These are phyloP conservation scores for Hygrocybe coccinea DNA, from an alignment of 768 basidiomycete species.

Conservation along the genomic window DNA sequence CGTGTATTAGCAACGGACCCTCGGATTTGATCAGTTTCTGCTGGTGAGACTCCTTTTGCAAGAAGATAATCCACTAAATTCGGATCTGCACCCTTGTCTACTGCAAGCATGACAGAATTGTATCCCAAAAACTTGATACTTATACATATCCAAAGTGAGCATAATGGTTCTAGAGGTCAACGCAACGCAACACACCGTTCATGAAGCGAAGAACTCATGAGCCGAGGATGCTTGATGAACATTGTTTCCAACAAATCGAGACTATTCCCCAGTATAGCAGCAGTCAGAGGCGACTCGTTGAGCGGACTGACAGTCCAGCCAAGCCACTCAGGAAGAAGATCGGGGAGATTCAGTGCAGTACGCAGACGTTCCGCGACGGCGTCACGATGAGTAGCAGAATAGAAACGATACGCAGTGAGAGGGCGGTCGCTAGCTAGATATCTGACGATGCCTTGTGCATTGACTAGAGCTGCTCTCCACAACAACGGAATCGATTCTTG, in stretches of 20 bases:
- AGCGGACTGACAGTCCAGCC: constrained; percentile 46
- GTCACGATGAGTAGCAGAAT: constrained; percentile 40
- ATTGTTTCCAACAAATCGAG: constrained; percentile 42
- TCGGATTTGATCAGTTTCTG: constrained; percentile 21
- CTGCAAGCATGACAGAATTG: constrained; percentile 44
- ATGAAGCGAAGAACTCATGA: constrained; percentile 41
- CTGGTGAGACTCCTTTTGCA: constrained; percentile 41
- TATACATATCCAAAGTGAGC: not conserved
- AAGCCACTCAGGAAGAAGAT: constrained; percentile 43
- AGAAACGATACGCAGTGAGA: constrained; percentile 47
- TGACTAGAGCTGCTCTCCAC: constrained; percentile 39
- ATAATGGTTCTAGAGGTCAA: constrained; percentile 2
- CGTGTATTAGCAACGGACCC: not conserved
- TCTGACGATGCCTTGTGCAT: constrained; percentile 36
- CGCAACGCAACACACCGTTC: constrained; percentile 35
- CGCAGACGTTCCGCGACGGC: constrained; percentile 41
- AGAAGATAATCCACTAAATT: constrained; percentile 49
- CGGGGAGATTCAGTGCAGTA: constrained; percentile 35
- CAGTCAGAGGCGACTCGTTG: constrained; percentile 50
- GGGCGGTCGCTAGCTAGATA: constrained; percentile 47
- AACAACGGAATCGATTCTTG: constrained; percentile 27
- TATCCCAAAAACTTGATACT: constrained; percentile 46
- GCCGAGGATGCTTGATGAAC: constrained; percentile 37
- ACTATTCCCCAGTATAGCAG: constrained; percentile 36
- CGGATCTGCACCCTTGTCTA: constrained; percentile 21